A percentile compares a stretch with the other conserved stretches of the same genome.
Conservation (phyloP, 345 rosid genomes). For the Diplotaxis tenuifolia region DNA sequence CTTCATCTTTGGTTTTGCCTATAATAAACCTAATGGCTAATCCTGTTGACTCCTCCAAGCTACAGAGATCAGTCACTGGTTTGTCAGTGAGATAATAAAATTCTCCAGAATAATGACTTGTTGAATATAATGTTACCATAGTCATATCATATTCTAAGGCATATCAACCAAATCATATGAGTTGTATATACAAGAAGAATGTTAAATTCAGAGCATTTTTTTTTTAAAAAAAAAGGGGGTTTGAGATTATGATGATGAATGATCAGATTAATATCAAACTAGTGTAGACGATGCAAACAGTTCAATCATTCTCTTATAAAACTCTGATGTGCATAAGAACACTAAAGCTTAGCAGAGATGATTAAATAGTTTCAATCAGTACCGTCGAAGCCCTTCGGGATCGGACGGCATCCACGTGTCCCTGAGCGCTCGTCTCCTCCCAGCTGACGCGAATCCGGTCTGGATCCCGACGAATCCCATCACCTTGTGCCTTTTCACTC, state of each 20-base stretch:
- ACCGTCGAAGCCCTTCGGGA: slow-evolving; percentile 77
- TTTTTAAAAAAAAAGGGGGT: too few species aligned
- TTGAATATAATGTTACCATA: too few species aligned
- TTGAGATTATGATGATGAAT: too few species aligned
- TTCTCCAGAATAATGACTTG: background rate
- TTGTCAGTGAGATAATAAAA: background rate
- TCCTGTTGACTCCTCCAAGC: slow-evolving; percentile 86
- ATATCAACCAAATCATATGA: too few species aligned
- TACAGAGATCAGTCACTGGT: slow-evolving; percentile 20
- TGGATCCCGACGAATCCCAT: slow-evolving; percentile 92
- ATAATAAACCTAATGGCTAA: slow-evolving; percentile 75
- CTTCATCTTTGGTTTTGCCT: slow-evolving; percentile 58
- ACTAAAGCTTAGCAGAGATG: slow-evolving; percentile 9
- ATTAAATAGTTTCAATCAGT: slow-evolving; percentile 13
- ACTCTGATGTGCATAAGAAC: slow-evolving; percentile 1
- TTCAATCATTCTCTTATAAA: too few species aligned
- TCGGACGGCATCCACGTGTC: slow-evolving; percentile 90
- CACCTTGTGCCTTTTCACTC: slow-evolving; percentile 58
- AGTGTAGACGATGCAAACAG: background rate
- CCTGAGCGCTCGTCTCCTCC: slow-evolving; percentile 71
- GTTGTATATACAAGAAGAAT: too few species aligned
- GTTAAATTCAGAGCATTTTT: too few species aligned
- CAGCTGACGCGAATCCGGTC: slow-evolving; percentile 71
- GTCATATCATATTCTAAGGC: too few species aligned
- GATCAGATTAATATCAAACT: slow-evolving; percentile 13